These are phyloP conservation scores for Zhuliangozyma blackwelliae DNA, from an alignment of 1,139 yeast species.

Conservation along the genomic window DNA sequence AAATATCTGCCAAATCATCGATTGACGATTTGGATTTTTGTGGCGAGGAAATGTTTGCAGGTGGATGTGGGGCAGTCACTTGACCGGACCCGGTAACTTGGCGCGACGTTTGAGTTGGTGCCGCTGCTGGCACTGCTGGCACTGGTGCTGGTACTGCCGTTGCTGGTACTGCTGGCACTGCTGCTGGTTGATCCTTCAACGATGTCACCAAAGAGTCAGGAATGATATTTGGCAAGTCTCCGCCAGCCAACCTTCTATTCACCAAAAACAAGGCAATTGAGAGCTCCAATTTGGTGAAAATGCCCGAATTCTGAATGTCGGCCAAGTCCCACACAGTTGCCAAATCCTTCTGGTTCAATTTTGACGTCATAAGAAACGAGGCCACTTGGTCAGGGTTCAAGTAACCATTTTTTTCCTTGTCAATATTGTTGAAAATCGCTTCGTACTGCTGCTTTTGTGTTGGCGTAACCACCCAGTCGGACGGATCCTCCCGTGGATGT, in stretches of 20 bases:
- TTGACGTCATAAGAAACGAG: slow-evolving; percentile 82
- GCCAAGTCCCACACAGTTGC: slow-evolving; percentile 95
- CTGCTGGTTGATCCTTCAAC: slow-evolving; percentile 13
- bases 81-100: no score
- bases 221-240: slow-evolving; percentile 65
- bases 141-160: slow-evolving; percentile 16
- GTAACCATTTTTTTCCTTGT: slow-evolving; percentile 57
- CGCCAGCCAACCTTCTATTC: slow-evolving; percentile 76
- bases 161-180: slow-evolving; percentile 9
- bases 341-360: slow-evolving; percentile 75
- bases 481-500: slow-evolving; percentile 18
- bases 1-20: slow-evolving; percentile 61
- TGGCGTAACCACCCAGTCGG: slow-evolving; percentile 66
- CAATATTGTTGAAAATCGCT: slow-evolving; percentile 70
- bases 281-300: slow-evolving; percentile 76
- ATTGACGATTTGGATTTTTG: slow-evolving; percentile 48
- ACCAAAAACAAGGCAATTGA: slow-evolving; percentile 92
- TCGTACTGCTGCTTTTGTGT: slow-evolving; percentile 78
- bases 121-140: slow-evolving; percentile 3
- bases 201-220: slow-evolving; percentile 50
- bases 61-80: no score
- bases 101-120: not conserved
- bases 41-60: slow-evolving; percentile 1
- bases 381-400: slow-evolving; percentile 82
- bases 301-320: slow-evolving; percentile 84